Evolutionary conservation across 148 eudicot species (phyloP), one percentile per base, ranked within the genome.

Genomic region (Amaranthus cruentus): DNA sequence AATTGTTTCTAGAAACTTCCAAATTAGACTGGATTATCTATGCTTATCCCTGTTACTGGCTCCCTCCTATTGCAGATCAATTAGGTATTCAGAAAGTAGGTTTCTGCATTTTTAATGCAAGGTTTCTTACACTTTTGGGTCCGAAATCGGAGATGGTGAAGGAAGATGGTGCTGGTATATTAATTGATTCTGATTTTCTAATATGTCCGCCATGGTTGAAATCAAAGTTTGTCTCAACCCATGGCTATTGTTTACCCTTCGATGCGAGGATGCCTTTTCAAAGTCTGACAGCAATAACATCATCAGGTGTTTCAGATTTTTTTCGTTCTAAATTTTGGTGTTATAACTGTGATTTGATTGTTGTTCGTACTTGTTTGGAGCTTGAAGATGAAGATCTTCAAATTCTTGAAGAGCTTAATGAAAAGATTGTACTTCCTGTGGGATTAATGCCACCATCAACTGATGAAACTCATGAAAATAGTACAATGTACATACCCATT

Each of bases 381-480:
- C 71, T 81, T 11, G 81, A 83, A 55, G 81, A 75, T 0, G 80
- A 79, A 6, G 79, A 74, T 59, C 5, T 86, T 9, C 55, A 75
- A 13, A 55, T 86, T 47, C 52, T 81, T 0, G 28, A 61, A 53
- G 63, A 74, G 58, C 54, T 85, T 53, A 49, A 77, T 38, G 18
- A 72, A 13, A 86, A 86, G 71, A 83, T 81, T n/a, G 80, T 85
- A 2, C 12, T 86, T 48, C 83, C 81, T 3, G 57, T 58, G 2
- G 86, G 86, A 2, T n/a, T 68, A 2, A 57, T 82, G 60, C 83
- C 80, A 0, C 44, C 54, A n/a, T 61, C 46, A 0, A 3, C 43
- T 4, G 15, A 47, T 3, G 74, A 75, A 4, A 62, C 5, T 7
- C 7, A 11, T 3, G 28, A 75, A 43, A 42, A 53, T 42, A 59